A percentile compares a stretch with the other conserved stretches of the same genome.
phyloP scores from a whole-genome alignment of 176 grass and related monocot species.

The Cenchrus fungigraminus region DNA sequence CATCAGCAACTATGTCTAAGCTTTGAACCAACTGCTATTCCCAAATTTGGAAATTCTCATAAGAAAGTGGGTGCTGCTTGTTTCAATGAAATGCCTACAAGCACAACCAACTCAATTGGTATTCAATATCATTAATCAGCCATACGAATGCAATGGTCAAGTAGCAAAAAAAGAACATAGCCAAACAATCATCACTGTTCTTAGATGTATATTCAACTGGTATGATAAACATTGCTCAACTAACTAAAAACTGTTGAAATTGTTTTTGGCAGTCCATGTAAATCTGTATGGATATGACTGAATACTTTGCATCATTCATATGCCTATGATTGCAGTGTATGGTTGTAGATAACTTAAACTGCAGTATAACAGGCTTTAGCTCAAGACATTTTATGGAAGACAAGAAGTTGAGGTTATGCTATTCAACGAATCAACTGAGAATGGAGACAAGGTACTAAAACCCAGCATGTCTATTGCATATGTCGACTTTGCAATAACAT shows the following conservation, averaged over 20 bases:
- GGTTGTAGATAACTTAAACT: not conserved
- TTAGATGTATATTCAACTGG: not conserved
- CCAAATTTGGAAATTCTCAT: not conserved
- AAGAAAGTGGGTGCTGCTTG: too few relatives aligned
- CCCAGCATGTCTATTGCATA: not conserved
- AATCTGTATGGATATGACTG: not conserved
- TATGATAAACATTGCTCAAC: not conserved
- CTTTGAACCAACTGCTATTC: constrained; percentile 16
- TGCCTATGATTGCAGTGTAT: not conserved
- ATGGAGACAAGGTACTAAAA: constrained; percentile 28
- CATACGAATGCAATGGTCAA: constrained; percentile 12
- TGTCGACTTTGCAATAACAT: not conserved
- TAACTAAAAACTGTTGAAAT: not conserved
- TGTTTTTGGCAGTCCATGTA: not conserved
- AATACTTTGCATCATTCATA: not conserved
- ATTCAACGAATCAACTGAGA: constrained; percentile 29
- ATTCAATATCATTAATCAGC: constrained; percentile 24
- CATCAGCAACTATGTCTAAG: constrained; percentile 23
- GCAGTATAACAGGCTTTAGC: not conserved
- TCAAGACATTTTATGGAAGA: constrained; percentile 5
- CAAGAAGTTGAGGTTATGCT: not conserved
- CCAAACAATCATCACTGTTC: not conserved
- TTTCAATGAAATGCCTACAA: constrained; percentile 15
- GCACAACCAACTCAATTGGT: constrained; percentile 11
- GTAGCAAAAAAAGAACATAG: not conserved